A percentile compares a stretch with the other conserved stretches of the same genome.
Conservation (phyloP, 257 asterid species). For the Gentiana macrophylla region DNA sequence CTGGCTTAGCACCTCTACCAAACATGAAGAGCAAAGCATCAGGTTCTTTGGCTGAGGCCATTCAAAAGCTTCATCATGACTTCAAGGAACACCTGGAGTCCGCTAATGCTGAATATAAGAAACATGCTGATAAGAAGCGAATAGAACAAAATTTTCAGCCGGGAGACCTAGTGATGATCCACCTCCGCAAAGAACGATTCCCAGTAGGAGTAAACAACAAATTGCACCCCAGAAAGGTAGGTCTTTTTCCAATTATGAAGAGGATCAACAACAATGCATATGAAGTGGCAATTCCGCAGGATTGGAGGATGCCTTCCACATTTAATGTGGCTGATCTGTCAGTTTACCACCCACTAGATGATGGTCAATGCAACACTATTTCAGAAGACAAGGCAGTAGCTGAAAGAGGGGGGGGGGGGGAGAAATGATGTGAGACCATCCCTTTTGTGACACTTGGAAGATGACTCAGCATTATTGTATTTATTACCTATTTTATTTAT, state of each 20-base stretch:
- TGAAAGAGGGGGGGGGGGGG: too few species aligned
- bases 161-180: constrained; percentile 2
- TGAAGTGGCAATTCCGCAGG: not conserved
- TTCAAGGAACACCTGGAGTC: not conserved
- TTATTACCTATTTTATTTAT: too few species aligned
- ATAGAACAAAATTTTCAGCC: not conserved
- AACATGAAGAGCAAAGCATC: not conserved
- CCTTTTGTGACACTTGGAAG: too few species aligned
- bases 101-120: not conserved
- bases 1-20: not conserved
- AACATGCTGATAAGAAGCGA: not conserved
- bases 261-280: not conserved
- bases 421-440: too few species aligned
- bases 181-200: not conserved
- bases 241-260: not conserved
- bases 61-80: not conserved
- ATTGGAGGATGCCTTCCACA: not conserved
- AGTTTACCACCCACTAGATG: too few species aligned
- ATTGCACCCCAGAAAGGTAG: not conserved
- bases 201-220: not conserved
- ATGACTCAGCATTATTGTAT: too few species aligned
- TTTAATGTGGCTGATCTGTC: constrained; percentile 2
- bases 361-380: too few species aligned
- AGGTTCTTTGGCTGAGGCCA: not conserved
- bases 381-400: too few species aligned